phyloP scores from a whole-genome alignment of 148 eudicot genomes.

The Chenopodium album region DNA sequence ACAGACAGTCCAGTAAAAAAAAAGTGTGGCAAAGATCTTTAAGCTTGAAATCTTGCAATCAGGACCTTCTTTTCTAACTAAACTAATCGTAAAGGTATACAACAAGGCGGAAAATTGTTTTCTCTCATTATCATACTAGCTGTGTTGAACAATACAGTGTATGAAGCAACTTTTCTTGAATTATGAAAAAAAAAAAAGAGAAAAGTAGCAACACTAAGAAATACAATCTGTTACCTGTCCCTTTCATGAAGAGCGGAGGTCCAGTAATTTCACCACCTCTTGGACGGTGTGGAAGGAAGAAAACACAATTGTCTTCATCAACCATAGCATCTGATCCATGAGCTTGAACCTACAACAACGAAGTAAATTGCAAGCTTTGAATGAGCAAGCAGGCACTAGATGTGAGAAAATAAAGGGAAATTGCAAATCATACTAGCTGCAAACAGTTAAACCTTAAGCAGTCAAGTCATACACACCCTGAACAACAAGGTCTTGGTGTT shows the following conservation, averaged over 20 bases:
- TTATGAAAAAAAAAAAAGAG: too few species aligned
- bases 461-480: not conserved
- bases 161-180: not conserved
- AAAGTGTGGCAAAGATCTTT: too few species aligned
- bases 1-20: too few species aligned
- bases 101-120: too few species aligned
- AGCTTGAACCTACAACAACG: conserved; percentile 68
- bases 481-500: not conserved
- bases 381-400: conserved; percentile 1
- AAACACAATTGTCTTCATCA: conserved; percentile 91
- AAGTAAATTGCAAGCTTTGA: not conserved
- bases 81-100: too few species aligned
- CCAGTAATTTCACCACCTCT: conserved; percentile 64
- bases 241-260: conserved; percentile 91
- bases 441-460: not conserved
- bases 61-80: too few species aligned
- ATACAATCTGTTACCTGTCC: conserved; percentile 52
- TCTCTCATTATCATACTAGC: too few species aligned
- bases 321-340: conserved; percentile 98
- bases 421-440: not conserved
- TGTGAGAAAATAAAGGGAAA: not conserved
- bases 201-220: not conserved
- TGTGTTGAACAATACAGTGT: conserved; percentile 22
- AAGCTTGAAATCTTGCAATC: too few species aligned
- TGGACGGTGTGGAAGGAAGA: conserved; percentile 94